Evolutionary conservation across 129 eudicot species (phyloP).

Genomic region (Glebionis coronaria): DNA sequence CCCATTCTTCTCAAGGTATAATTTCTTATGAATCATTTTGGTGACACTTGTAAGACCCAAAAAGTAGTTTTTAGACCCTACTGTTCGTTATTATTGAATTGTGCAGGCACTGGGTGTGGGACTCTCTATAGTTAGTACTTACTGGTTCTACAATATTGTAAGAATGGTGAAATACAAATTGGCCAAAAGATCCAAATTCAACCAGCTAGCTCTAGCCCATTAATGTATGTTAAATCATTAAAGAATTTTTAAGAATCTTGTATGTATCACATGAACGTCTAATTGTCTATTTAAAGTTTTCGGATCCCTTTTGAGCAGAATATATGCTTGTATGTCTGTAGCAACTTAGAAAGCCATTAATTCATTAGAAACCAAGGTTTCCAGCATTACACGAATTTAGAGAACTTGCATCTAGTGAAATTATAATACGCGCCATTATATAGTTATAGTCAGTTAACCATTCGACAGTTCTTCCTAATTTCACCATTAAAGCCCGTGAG

Average conservation of each 20-base stretch:
- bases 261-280: too few species aligned
- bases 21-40: not conserved
- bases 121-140: conserved; percentile 71
- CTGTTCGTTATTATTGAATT: not conserved
- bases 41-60: not conserved
- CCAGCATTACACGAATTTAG: conserved; percentile 18
- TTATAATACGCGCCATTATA: conserved; percentile 9
- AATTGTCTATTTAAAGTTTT: not conserved
- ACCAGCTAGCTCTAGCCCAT: conserved; percentile 20
- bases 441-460: conserved; percentile 35
- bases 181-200: conserved; percentile 36
- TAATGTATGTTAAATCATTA: not conserved
- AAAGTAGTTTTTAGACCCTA: not conserved
- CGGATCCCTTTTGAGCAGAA: conserved; percentile 10
- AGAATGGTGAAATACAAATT: conserved; percentile 71
- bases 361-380: conserved; percentile 16
- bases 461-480: conserved; percentile 69
- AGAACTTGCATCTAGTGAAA: conserved; percentile 3
- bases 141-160: conserved; percentile 83
- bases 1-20: conserved; percentile 51
- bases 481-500: conserved; percentile 63
- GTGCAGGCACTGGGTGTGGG: conserved; percentile 83
- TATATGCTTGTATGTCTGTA: not conserved
- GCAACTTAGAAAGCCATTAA: conserved; percentile 3
- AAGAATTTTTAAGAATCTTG: not conserved